Conservation (phyloP, 2,329 filamentous ascomycete genomes). For the Colletotrichum phormii region DNA sequence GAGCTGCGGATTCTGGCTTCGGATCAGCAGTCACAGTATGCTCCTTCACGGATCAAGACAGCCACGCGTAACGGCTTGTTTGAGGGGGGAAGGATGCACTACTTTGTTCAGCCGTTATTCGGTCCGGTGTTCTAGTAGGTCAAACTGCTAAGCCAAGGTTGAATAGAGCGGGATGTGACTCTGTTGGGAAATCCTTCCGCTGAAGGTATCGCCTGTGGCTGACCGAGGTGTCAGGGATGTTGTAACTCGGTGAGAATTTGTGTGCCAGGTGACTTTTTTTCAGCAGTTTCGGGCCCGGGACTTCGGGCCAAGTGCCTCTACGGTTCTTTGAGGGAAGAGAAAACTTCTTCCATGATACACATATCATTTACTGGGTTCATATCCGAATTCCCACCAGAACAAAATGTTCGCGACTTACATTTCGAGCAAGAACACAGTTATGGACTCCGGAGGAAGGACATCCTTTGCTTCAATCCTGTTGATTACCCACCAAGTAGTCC, state of each 20-base stretch:
- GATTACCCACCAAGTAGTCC: not conserved
- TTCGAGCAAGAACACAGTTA: not conserved
- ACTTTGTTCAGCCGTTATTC: slow-evolving; percentile 12
- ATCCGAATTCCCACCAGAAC: not conserved
- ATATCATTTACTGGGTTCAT: not conserved
- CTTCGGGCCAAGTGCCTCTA: slow-evolving; percentile 25
- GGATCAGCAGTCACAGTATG: not conserved
- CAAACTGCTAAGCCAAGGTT: not conserved
- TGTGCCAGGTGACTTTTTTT: slow-evolving; percentile 4
- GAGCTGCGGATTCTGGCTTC: not conserved
- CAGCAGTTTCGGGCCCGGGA: slow-evolving; percentile 2
- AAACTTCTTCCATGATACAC: not conserved
- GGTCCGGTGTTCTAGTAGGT: slow-evolving; percentile 6
- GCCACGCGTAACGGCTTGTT: not conserved
- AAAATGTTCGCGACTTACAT: not conserved
- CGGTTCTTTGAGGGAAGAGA: not conserved
- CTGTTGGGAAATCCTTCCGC: slow-evolving; percentile 24
- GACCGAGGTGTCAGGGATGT: slow-evolving; percentile 24
- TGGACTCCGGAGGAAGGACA: not conserved
- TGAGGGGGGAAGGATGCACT: not conserved
- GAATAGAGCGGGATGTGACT: slow-evolving; percentile 16
- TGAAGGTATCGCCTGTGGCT: not conserved
- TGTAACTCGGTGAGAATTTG: slow-evolving; percentile 6
- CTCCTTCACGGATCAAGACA: not conserved
- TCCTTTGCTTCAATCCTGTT: not conserved